Evolutionary conservation across 768 basidiomycete species (phyloP).

Genomic region (Amanita exitialis): DNA sequence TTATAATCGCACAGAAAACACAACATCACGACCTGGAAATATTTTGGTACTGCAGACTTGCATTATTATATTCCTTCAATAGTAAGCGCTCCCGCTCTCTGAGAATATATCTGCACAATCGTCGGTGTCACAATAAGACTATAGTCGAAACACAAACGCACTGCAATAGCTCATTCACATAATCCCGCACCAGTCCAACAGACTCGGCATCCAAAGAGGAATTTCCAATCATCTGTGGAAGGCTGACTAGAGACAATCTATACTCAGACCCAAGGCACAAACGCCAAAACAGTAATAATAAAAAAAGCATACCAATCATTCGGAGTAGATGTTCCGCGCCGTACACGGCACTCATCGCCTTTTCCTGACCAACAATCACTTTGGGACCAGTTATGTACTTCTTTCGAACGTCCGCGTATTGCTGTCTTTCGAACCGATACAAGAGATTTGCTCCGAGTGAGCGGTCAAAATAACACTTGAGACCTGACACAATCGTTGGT

Average conservation of each 20-base stretch:
- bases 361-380: constrained; percentile 59
- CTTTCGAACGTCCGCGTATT: constrained; percentile 76
- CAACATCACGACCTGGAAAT: constrained; percentile 54
- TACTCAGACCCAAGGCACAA: not conserved
- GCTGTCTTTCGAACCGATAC: constrained; percentile 91
- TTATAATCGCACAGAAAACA: constrained; percentile 1
- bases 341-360: constrained; percentile 84
- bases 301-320: constrained; percentile 67
- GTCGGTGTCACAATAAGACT: not conserved
- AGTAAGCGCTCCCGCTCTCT: constrained; percentile 68
- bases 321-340: constrained; percentile 91
- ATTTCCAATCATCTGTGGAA: constrained; percentile 83
- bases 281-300: constrained; percentile 3
- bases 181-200: constrained; percentile 73
- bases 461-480: constrained; percentile 90
- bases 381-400: constrained; percentile 63
- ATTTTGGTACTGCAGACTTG: constrained; percentile 74
- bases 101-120: constrained; percentile 60
- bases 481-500: constrained; percentile 75
- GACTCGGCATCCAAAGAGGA: constrained; percentile 90
- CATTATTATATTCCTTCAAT: constrained; percentile 67
- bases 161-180: constrained; percentile 82
- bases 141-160: constrained; percentile 22
- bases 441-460: constrained; percentile 83
- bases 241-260: constrained; percentile 53